Evolutionary conservation across 768 basidiomycete species (phyloP), one percentile per base, ranked within the genome.

Genomic region (Russula olivacea): DNA sequence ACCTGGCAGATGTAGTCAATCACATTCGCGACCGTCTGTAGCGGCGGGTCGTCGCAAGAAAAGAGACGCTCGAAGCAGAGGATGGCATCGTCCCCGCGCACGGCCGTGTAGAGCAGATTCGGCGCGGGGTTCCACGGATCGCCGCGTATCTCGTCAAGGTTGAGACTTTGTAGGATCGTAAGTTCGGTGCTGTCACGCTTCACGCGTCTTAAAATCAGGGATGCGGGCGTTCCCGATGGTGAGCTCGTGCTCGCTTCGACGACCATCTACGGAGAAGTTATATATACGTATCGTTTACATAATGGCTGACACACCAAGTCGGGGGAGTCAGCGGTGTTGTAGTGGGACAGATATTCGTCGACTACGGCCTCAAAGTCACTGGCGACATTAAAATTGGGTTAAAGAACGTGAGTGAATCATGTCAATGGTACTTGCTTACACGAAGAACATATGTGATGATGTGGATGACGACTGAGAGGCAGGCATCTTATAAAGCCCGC

Each of bases 111-210:
- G 15, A 80, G 68, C 10, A 83, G 72, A 49, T 79, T 80, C 4
- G 81, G 82, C 10, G 76, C 72, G 6, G 81, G 77, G 65, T 83
- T 83, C 82, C 82, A 83, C 0, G 82, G 81, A 67, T 83, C 82
- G 51, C 72, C 67, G 14, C 82, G 77, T 7, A 74, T 68, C 43
- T 78, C 77, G 21, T 73, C 72, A 17, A 76, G 72, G 61, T 83
- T 82, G 58, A 82, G 75, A 15, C 77, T 73, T 19, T 77, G 72
- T 12, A 80, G 69, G 12, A 83, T 65, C 28, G 73, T 64, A 8
- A 80, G 70, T 63, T 82, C 80, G n/a, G 55, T 11, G 47, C 64
- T 47, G 40, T 61, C 40, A 17, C 25, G 56, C 23, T 58, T 61
- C 28, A 67, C 50, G 40, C 66, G 65, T 5, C 60, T 52, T 17